Base-by-base conservation (phyloP, 495 filamentous ascomycete genomes). In the Trichoderma virens region DNA sequence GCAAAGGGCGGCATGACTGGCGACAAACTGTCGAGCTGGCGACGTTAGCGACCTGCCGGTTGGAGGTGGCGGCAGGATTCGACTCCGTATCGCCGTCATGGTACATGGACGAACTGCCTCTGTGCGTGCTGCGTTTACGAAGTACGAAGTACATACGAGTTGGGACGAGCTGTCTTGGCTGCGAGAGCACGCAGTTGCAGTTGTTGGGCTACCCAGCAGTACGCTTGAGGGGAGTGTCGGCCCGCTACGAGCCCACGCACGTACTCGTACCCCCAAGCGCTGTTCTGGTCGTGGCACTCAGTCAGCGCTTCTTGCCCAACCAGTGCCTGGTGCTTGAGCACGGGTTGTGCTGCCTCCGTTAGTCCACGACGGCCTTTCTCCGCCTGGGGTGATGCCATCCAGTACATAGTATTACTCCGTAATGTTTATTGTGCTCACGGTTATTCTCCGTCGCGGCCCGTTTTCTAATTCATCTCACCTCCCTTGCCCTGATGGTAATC, bases 401-500 rank as follows among this genome's bases (percentile, higher is more conserved):
- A 4, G 18, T 2, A 18, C 43, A 1, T 41, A 18, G 43, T 47
- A 23, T 25, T 47, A 47, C 43, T 47, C 43, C 43, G 43, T 47
- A 41, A 41, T 41, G 14, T 16, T 16, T 20, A 56, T 56, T 30
- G 27, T 13, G 23, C 51, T 18, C 25, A 56, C 51, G 51, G 51
- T 27, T 56, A 56, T 56, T 30, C 51, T 56, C 51, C 51, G 51
- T 56, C 25, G 51, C 51, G 51, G 51, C 23, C 51, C 51, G 51
- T 56, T 56, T 56, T 3, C 51, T 27, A 20, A 28, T 7, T 2
- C 43, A 47, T 47, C 51, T 56, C 20, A 56, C 28, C 51, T 56
- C 16, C 28, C 51, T 27, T 56, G 23, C 7, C 4, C 47, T 27
- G 23, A 14, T 3, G 25, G 51, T 13, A 27, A 56, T 30, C 51